phyloP scores from a whole-genome alignment of 2,329 filamentous ascomycete genomes.

The Colletotrichum navitas region DNA sequence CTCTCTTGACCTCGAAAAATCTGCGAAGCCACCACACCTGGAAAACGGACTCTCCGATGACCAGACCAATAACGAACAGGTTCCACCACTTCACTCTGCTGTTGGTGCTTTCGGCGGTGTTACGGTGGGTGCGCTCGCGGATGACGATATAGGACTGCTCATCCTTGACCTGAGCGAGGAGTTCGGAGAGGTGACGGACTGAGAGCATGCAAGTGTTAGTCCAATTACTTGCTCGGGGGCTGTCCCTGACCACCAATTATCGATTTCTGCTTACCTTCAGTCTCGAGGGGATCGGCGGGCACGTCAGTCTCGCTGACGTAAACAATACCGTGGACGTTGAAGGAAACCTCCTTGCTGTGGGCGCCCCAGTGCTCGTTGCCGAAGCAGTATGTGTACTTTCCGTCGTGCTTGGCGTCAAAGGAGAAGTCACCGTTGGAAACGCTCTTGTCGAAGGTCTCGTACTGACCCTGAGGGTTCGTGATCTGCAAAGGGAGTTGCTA shows the following conservation, averaged over 20 bases:
- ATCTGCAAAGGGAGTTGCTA: conserved; percentile 65
- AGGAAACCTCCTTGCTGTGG: conserved; percentile 96
- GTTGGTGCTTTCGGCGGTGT: conserved; percentile 99
- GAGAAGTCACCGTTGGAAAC: conserved; percentile 93
- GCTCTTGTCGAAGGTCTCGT: conserved; percentile 83
- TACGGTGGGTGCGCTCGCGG: conserved; percentile 94
- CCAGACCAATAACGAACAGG: conserved; percentile 90
- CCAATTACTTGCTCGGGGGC: not conserved
- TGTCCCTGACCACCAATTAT: conserved; percentile 4
- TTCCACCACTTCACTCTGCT: conserved; percentile 99
- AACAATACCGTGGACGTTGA: conserved; percentile 99
- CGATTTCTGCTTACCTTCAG: conserved; percentile 75
- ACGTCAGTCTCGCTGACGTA: conserved; percentile 93
- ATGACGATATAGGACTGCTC: conserved; percentile 98
- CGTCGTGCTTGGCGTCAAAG: conserved; percentile 87
- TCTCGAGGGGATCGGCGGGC: conserved; percentile 88
- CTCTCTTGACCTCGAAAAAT: conserved; percentile 90
- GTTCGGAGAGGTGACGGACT: conserved; percentile 87
- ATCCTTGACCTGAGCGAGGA: conserved; percentile 93
- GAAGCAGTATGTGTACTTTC: conserved; percentile 97
- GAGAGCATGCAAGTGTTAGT: conserved; percentile 25
- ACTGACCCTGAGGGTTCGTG: conserved; percentile 79
- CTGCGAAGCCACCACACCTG: conserved; percentile 99
- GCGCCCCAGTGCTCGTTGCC: conserved; percentile 99
- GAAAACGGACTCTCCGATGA: conserved; percentile 93